Evolutionary conservation across 2,329 filamentous ascomycete species (phyloP), one percentile per base, ranked within the genome.

Genomic region (Alternaria alternata): DNA sequence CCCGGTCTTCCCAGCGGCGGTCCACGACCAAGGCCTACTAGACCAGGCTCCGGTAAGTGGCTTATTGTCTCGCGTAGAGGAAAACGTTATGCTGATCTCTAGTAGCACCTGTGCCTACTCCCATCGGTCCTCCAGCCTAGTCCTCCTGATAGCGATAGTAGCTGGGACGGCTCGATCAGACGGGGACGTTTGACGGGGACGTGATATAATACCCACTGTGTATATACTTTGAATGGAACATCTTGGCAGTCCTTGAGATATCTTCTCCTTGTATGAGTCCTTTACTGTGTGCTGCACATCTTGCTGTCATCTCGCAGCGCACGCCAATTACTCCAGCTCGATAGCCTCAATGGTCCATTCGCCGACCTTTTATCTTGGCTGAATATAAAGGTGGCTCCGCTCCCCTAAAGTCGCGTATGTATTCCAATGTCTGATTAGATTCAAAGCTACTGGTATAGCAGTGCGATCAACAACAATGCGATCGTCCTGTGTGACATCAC

Each of bases 1-100:
- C 61, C 61, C 20, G 43, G 41, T 11, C 20, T 36, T 14, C 54
- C 59, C n/a, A 58, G 36, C 38, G 14, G 38, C 44, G 49, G 53
- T n/a, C 14, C 32, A 8, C 38, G 32, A 14, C 57, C 57, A 24
- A 42, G 24, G 20, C 49, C 56, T 42, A 54, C 51, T 16, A 38
- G 51, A 18, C 38, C 44, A 8, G 51, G n/a, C 18, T 38, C 49
- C 28, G 44, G 48, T 47, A 39, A 53, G 48, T 46, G 22, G 30
- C 36, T 18, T 4, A 18, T 41, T 16, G 18, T n/a, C 0, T 26
- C 8, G 14, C 7, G 26, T 5, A 12, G 12, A 6, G 14, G n/a
- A 14, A 14, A 8, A 22, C 9, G 0, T 36, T 22, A 43, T 20
- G 16, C 54, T 57, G n/a, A 57, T 38, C 1, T 12, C n/a, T 44